Percentiles rank a stretch among this genome's conserved stretches.
Evolutionary conservation across 78 protist genomes (phyloP).

Genomic region (Dictyostelium purpureum): DNA sequence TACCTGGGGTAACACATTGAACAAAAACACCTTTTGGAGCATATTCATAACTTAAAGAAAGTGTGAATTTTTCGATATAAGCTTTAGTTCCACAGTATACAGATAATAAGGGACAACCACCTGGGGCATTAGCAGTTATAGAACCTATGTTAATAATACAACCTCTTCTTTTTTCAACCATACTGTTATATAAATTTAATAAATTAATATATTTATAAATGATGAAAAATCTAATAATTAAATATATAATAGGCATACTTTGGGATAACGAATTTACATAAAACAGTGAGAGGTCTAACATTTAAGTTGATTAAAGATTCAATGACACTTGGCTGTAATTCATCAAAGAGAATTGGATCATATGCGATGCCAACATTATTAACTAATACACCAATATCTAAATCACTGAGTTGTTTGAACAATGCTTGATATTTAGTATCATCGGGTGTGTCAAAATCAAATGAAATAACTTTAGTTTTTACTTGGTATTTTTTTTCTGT

Average conservation of each 20-base stretch:
- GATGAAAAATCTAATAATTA: too few species aligned
- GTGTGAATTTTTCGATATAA: constrained; percentile 57
- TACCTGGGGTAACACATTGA: constrained; percentile 78
- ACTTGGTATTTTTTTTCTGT: constrained; percentile 30
- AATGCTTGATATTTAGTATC: background rate
- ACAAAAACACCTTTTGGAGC: constrained; percentile 38
- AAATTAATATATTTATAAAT: constrained; percentile 18
- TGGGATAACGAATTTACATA: constrained; percentile 27
- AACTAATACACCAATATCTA: constrained; percentile 66
- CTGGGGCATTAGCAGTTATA: constrained; percentile 7
- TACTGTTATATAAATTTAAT: too few species aligned
- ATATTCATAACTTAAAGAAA: constrained; percentile 53
- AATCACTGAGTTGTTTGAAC: background rate
- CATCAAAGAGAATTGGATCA: constrained; percentile 66
- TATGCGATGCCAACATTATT: constrained; percentile 86
- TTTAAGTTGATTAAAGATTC: constrained; percentile 63
- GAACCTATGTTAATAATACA: constrained; percentile 79
- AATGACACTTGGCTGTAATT: constrained; percentile 8
- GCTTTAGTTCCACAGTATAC: constrained; percentile 83
- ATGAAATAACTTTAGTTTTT: constrained; percentile 5
- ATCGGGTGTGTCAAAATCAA: constrained; percentile 15
- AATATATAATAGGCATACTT: too few species aligned
- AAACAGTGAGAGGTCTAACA: background rate
- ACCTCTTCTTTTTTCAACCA: constrained; percentile 50
- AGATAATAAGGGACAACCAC: constrained; percentile 34